Conservation (phyloP, 805 yeast species). For the Saccharomycopsis sp. region DNA sequence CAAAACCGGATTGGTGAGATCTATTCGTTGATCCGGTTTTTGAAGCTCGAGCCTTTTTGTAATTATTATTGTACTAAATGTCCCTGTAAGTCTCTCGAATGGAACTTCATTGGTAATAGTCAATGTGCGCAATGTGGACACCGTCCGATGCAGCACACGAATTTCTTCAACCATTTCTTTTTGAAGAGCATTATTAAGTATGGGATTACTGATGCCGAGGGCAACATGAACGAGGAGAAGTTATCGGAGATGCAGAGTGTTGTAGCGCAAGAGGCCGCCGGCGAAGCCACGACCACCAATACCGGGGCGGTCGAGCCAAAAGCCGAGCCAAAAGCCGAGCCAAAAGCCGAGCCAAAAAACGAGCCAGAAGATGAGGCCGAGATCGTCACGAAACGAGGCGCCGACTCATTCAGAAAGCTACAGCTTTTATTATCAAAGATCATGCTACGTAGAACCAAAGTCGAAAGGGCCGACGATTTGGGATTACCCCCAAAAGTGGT, state of each 20-base stretch:
- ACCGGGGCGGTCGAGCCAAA: not conserved
- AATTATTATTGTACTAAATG: constrained; percentile 91
- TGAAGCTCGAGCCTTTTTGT: constrained; percentile 80
- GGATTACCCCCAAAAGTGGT: constrained; percentile 96
- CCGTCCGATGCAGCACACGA: constrained; percentile 90
- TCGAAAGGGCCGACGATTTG: constrained; percentile 94
- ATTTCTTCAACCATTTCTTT: constrained; percentile 93
- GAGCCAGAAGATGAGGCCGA: not conserved
- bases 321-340: not conserved
- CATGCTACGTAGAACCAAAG: constrained; percentile 91
- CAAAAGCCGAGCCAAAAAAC: not conserved
- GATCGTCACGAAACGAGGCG: constrained; percentile 36
- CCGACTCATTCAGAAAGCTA: constrained; percentile 67
- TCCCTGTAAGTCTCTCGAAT: constrained; percentile 71
- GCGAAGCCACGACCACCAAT: not conserved
- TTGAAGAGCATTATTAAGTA: constrained; percentile 85
- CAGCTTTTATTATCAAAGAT: constrained; percentile 68
- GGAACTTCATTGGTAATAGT: constrained; percentile 80
- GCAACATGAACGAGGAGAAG: constrained; percentile 14
- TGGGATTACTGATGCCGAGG: constrained; percentile 65
- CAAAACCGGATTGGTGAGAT: constrained; percentile 96
- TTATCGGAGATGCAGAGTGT: not conserved
- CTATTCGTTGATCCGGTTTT: constrained; percentile 82
- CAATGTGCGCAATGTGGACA: constrained; percentile 86
- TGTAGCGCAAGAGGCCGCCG: not conserved